Base-by-base conservation (phyloP, 2,329 filamentous ascomycete species). In the Fusarium sp. region DNA sequence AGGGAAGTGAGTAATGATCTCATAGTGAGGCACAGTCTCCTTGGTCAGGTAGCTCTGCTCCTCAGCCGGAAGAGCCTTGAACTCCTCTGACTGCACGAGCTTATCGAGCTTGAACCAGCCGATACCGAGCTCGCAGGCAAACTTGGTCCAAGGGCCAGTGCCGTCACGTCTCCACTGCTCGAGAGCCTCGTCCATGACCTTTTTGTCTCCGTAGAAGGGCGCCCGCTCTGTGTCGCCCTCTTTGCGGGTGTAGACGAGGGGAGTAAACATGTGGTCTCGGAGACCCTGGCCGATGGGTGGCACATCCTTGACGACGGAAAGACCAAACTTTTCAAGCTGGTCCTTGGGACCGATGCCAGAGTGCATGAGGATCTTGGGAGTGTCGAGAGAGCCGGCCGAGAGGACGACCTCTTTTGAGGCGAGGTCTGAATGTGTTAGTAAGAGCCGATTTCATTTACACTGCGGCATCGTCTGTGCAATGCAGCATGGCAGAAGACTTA, bases 1-100 rank as follows among this genome's bases (percentile, higher is more conserved):
- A 0, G 82, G 82, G 60, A 84, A 80, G 61, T 86, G 84, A 2
- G 81, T 84, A 9, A 85, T 59, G 15, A 90, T 75, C 69, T 91
- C 89, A 67, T 84, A 90, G 50, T 87, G 83, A 0, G 90, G 89
- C 3, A 91, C 82, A 1, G 85, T 88, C 13, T 83, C 79, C 18
- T 80, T 80, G 44, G 73, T 75, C 1, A 91, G 74, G 64, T 82
- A 85, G 0, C 78, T 74, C 69, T 86, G 82, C 10, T 83, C 79
- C 1, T 79, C 59, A 0, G 67, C 57, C 0, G 87, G 83, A 0
- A 91, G 79, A 1, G 77, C 82, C 41, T 83, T 76, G 73, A 88
- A 90, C 70, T 91, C 86, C 0, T 80, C 68, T 0, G 80, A 82
- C 1, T 75, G 58, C 1, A 78, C 72, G 3, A 89, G 72, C 1